Conservation (phyloP, 202 grass and related monocot species). For the Setaria viridis region DNA sequence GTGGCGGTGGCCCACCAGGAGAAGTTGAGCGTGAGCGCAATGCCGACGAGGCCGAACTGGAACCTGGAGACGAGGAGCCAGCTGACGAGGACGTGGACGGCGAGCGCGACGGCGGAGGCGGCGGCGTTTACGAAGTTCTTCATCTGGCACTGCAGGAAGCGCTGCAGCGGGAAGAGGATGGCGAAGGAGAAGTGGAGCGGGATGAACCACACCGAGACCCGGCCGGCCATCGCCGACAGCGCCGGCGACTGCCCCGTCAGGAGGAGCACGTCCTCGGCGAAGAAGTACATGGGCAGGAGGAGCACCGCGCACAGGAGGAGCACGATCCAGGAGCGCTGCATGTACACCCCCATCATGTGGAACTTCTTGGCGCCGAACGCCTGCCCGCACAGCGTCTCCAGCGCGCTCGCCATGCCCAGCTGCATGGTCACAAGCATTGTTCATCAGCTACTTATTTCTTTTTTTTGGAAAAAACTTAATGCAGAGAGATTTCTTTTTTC, state of each 20-base stretch:
- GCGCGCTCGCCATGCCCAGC: constrained; percentile 94
- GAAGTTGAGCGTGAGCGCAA: constrained; percentile 87
- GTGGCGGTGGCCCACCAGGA: constrained; percentile 79
- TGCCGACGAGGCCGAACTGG: constrained; percentile 77
- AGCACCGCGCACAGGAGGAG: constrained; percentile 73
- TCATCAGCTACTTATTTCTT: not conserved
- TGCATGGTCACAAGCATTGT: not conserved
- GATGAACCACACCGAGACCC: constrained; percentile 85
- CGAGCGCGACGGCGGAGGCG: constrained; percentile 58
- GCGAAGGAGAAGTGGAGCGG: constrained; percentile 95
- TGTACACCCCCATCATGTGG: constrained; percentile 92
- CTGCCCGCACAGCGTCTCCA: constrained; percentile 92
- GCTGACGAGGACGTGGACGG: constrained; percentile 67
- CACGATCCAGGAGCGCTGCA: constrained; percentile 94
- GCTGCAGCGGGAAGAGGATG: constrained; percentile 90
- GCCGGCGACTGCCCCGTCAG: constrained; percentile 76
- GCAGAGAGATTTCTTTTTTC: no score
- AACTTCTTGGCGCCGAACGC: constrained; percentile 87
- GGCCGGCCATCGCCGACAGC: constrained; percentile 70
- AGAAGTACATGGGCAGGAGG: constrained; percentile 89
- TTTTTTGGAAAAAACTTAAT: no score
- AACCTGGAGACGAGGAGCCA: constrained; percentile 75
- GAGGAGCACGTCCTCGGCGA: constrained; percentile 72
- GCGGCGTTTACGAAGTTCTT: constrained; percentile 76
- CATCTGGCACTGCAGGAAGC: constrained; percentile 96